phyloP scores from a whole-genome alignment of 371 early-diverging fungal genomes.

The Zychaea mexicana region DNA sequence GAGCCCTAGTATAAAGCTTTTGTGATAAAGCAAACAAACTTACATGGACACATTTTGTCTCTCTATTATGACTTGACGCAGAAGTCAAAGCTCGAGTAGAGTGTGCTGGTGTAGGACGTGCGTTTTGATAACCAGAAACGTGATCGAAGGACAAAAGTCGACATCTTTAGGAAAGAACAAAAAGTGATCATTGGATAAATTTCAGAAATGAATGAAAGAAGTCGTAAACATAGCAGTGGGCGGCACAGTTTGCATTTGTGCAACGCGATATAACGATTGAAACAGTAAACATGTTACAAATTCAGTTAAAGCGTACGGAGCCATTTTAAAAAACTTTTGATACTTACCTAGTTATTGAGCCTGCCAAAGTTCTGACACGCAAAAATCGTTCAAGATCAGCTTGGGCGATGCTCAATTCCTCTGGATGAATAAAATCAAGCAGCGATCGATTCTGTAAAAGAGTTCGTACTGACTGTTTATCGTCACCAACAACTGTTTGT shows the following conservation, averaged over 20 bases:
- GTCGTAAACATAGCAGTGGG: neutral
- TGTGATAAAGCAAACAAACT: too few species aligned
- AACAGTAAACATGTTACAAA: neutral
- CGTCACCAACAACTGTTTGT: constrained; percentile 22
- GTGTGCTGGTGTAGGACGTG: neutral
- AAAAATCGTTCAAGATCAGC: constrained; percentile 54
- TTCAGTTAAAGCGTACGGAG: neutral
- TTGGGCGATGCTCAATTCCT: constrained; percentile 53
- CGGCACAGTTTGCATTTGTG: neutral
- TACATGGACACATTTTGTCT: too few species aligned
- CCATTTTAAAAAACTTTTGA: neutral
- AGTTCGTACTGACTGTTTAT: constrained; percentile 33
- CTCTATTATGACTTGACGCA: too few species aligned
- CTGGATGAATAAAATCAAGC: constrained; percentile 64
- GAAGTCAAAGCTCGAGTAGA: neutral
- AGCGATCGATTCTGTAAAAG: constrained; percentile 47
- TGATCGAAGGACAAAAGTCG: constrained; percentile 9
- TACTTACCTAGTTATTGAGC: constrained; percentile 58
- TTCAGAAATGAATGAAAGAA: neutral
- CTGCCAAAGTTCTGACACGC: constrained; percentile 49
- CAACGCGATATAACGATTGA: neutral
- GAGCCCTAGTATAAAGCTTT: too few species aligned
- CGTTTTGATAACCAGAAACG: neutral
- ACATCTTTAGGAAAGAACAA: constrained; percentile 3
- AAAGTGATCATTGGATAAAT: neutral